Base-by-base conservation (phyloP, 2,329 filamentous ascomycete genomes). In the Didymella arachidicola region DNA sequence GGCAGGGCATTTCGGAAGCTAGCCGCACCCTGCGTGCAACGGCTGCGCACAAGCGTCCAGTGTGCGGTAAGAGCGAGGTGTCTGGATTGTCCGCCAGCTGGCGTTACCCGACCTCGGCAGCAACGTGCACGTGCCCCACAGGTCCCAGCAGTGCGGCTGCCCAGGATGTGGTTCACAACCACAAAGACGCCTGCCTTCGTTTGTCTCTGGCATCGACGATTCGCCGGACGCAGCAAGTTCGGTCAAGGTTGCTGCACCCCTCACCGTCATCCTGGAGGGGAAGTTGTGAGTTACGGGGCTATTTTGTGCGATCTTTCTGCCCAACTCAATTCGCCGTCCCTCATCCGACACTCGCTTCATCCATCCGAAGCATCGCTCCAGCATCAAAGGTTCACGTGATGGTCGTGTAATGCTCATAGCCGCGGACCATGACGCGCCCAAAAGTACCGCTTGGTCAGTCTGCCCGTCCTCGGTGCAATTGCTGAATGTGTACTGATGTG, bases 401-500 rank as follows among this genome's bases (percentile, higher is more conserved):
- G 62, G 49, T 59, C 48, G 51, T 57, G 67, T 57, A 32, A 50
- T 49, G 45, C 27, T 38, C 16, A 48, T 56, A 60, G 45, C 56
- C 51, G 50, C 56, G 46, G 50, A 46, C 27, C 53, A 76, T 76
- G 73, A 75, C 73, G 60, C 69, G 73, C 41, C 73, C 73, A 29
- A 75, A 74, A 46, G 73, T 76, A 39, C 71, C 73, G 44, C 71
- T 70, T 59, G 72, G 71, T 71, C 44, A 58, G 69, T 67, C 41
- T 52, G 38, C 60, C 45, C 58, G 38, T 53, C 48, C 32, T 53
- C 51, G 54, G 45, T 46, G 57, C 39, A 38, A 44, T 53, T 38
- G 48, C 47, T 53, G 47, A n/a, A 34, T 47, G 32, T n/a, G 41
- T 57, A 57, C 68, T 72, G 60, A 72, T 56, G 80, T 85, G 85